Base-by-base conservation (phyloP, 2,329 filamentous ascomycete genomes). In the Ophiostoma novo-ulmi region DNA sequence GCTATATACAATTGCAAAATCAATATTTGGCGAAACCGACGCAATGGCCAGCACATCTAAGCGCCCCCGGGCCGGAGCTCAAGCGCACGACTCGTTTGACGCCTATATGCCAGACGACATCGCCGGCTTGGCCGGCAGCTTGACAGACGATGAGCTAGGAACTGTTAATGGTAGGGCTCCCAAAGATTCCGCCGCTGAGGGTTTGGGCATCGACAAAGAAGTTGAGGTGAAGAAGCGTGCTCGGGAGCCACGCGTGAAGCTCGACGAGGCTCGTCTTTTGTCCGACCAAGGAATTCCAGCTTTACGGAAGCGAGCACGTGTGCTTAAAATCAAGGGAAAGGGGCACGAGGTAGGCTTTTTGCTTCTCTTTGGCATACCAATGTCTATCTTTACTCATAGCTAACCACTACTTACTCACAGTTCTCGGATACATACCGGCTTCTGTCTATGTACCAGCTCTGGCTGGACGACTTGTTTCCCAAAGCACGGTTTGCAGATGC, bases 401-500 rank as follows among this genome's bases (percentile, higher is more conserved):
- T 63, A 63, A 35, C 58, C 10, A 13, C 13, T 63, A 17, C 6
- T 20, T n/a, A 13, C 22, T 13, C 58, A 35, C 64, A 94, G 89
- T 98, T 95, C 80, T 89, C 91, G 22, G 95, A 99, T 77, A 88
- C 93, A 13, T 87, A 89, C 0, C 88, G 89, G 20, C 85, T 99
- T 35, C 84, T 99, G 67, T 92, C 91, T 35, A 92, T 96, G 78
- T 99, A 98, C 78, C 95, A 98, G 78, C 80, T 97, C 70, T 99
- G 95, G 95, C 90, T 99, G 1, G 94, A 99, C 80, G 93, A 97
- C 77, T 84, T 99, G 14, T 99, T 94, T 77, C 95, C 95, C 14
- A 93, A 96, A 77, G 95, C 94, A 5, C 94, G 93, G 77, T 99
- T 99, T 77, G 86, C 91, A 67, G 95, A 99, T 76, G 95, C 91